Conservation (phyloP, 2,329 filamentous ascomycete species). For the Verticillium dahliae region DNA sequence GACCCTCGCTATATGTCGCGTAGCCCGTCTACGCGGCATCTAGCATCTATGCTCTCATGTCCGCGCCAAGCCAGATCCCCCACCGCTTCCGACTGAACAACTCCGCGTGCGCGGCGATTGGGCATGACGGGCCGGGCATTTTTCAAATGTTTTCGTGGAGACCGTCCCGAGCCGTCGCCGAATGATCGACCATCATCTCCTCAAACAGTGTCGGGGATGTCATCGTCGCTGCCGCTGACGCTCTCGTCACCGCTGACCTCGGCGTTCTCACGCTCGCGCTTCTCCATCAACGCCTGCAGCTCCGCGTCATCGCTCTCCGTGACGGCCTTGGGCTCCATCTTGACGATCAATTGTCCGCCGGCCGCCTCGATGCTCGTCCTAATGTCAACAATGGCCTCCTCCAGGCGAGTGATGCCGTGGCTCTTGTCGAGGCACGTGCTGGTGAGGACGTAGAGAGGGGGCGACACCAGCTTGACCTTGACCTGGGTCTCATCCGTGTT, state of each 20-base stretch:
- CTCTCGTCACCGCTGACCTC: slow-evolving; percentile 98
- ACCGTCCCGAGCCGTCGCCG: not conserved
- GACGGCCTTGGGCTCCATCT: slow-evolving; percentile 99
- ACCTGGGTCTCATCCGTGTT: slow-evolving; percentile 92
- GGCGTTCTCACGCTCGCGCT: slow-evolving; percentile 94
- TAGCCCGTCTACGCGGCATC: not conserved
- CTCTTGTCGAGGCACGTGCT: slow-evolving; percentile 93
- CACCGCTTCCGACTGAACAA: not conserved
- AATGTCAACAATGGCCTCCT: slow-evolving; percentile 86
- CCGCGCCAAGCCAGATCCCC: not conserved
- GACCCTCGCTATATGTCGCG: not conserved
- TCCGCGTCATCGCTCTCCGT: slow-evolving; percentile 98
- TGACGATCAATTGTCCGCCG: slow-evolving; percentile 77
- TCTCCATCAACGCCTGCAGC: slow-evolving; percentile 97
- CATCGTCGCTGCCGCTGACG: slow-evolving; percentile 90
- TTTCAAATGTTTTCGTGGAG: not conserved
- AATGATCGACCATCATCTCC: not conserved
- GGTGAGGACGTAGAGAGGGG: slow-evolving; percentile 92
- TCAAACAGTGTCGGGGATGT: slow-evolving; percentile 40
- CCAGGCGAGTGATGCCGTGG: slow-evolving; percentile 74
- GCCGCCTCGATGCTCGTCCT: slow-evolving; percentile 69
- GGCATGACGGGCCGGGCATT: not conserved
- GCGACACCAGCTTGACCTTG: slow-evolving; percentile 97
- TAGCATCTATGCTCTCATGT: not conserved
- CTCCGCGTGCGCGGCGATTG: not conserved